Evolutionary conservation across 495 filamentous ascomycete genomes (phyloP).

Genomic region (Parachaetomium inaequale): DNA sequence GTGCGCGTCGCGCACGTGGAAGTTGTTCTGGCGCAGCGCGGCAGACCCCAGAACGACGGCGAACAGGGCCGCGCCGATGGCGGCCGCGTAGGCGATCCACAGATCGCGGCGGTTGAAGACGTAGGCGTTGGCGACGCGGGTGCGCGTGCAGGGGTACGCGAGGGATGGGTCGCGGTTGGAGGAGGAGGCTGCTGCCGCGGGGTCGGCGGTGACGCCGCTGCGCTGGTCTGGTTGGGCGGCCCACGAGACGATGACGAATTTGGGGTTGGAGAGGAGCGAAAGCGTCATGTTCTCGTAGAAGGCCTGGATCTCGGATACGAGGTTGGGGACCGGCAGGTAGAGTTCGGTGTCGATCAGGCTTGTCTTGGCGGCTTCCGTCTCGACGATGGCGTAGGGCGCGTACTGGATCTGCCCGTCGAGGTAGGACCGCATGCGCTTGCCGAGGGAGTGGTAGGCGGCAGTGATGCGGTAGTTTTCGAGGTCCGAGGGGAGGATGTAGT

Average conservation of each 20-base stretch:
- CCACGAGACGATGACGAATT: constrained; percentile 29
- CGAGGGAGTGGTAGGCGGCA: constrained; percentile 29
- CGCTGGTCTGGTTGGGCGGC: constrained; percentile 17
- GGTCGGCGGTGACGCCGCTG: constrained; percentile 15
- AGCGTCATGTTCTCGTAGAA: constrained; percentile 33
- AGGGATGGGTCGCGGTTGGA: constrained; percentile 3
- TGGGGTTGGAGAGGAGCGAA: constrained; percentile 29
- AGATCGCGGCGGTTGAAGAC: constrained; percentile 25
- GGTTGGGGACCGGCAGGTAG: constrained; percentile 21
- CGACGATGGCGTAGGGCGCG: constrained; percentile 17
- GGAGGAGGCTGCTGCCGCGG: too few species aligned
- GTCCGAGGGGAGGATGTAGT: constrained; percentile 28
- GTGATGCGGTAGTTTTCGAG: constrained; percentile 23
- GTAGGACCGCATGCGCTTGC: constrained; percentile 17
- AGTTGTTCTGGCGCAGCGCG: constrained; percentile 29
- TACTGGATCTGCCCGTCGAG: constrained; percentile 24
- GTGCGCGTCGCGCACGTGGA: constrained; percentile 24
- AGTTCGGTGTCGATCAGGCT: constrained; percentile 24
- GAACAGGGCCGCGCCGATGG: constrained; percentile 18
- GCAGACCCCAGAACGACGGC: constrained; percentile 26
- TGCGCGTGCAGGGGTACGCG: constrained; percentile 27
- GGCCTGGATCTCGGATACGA: constrained; percentile 14
- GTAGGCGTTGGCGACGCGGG: constrained; percentile 27
- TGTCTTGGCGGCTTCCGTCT: constrained; percentile 21
- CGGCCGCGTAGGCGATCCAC: constrained; percentile 31